Evolutionary conservation across 495 filamentous ascomycete genomes (phyloP), one percentile per base, ranked within the genome.

Genomic region (Aspergillus campestris): DNA sequence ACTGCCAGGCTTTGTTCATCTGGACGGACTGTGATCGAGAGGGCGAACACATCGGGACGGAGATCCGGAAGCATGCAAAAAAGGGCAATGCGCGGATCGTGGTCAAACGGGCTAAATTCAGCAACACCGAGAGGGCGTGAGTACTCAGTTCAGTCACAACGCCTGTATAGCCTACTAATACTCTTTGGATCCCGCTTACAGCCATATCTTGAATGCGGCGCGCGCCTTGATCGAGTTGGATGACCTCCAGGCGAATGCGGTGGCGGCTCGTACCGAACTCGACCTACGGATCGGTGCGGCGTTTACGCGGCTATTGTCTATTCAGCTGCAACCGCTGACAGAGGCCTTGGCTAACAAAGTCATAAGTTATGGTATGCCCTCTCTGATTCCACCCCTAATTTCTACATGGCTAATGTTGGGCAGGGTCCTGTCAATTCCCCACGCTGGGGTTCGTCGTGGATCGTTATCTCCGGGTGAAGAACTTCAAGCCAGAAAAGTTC

Each of bases 1-100:
- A 76, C 53, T 69, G 78, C 43, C 74, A 72, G 52, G 79, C 79
- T 13, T 72, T 98, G 10, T 92, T 89, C 62, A 95, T 98, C 55
- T 98, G 92, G 92, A 98, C 92, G 1, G 92, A 98, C 73, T 97
- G 92, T 66, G 92, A 98, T 72, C 81, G 90, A 40, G 92, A 98
- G 73, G 92, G 92, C 11, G 92, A 98, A 64, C 83, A 96, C 55
- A 98, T 98, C 49, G 92, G 92, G 1, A 70, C 84, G n/a, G 94
- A 97, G 57, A 89, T 98, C 41, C 80, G 88, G 32, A 77, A 85
- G 45, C 81, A 89, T 31, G 92, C 94, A 12, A 71, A 70, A 43
- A 76, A 77, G 56, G 82, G 79, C 15, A 97, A 96, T 56, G 55
- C 71, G 13, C 68, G 71, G 1, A 75, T 98, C 31, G 73, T 89